Base-by-base conservation (phyloP, 2,329 filamentous ascomycete species). In the Neonectria magnoliae region DNA sequence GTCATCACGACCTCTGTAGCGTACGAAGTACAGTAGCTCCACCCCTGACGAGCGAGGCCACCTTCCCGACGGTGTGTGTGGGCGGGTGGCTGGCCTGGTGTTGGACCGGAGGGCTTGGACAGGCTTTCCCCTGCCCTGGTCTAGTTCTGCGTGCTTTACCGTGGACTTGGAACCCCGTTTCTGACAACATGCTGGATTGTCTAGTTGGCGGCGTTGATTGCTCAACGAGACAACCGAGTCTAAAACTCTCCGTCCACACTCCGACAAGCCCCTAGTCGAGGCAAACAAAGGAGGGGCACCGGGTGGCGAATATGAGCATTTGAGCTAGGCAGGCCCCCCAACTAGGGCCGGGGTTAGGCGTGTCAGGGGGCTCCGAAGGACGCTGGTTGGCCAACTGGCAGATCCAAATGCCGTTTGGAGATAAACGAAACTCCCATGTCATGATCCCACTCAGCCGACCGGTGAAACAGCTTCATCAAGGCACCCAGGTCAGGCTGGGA, bases 321-420 rank as follows among this genome's bases (percentile, higher is more conserved):
- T 57, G 54, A 60, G 64, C 61, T 64, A 57, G 36, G 44, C 64
- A 38, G 58, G 59, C 55, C 52, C 42, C 42, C 55, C 45, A 31
- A 45, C 68, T 51, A 66, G 58, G 62, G 54, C 47, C 58, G 54
- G 57, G 66, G 67, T 60, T 56, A 62, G 67, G 65, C 60, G 47
- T 54, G 62, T 57, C 57, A 72, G 48, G 68, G 68, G 47, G 41
- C 33, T 31, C 60, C 53, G 38, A 58, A 51, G 45, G 16, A 29
- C 47, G 42, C 44, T 69, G 71, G 67, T 73, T 73, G 71, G 71
- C 50, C 65, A 67, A 33, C 62, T 61, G 54, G 57, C 57, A 64
- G 62, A 69, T 73, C 64, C 57, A 62, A 59, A 70, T 68, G 50
- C 60, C 57, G 52, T 50, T 72, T 70, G 62, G 33, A 73, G 70